Evolutionary conservation across 192 early-diverging fungal species (phyloP).

Genomic region (Backusella tarrabulga): DNA sequence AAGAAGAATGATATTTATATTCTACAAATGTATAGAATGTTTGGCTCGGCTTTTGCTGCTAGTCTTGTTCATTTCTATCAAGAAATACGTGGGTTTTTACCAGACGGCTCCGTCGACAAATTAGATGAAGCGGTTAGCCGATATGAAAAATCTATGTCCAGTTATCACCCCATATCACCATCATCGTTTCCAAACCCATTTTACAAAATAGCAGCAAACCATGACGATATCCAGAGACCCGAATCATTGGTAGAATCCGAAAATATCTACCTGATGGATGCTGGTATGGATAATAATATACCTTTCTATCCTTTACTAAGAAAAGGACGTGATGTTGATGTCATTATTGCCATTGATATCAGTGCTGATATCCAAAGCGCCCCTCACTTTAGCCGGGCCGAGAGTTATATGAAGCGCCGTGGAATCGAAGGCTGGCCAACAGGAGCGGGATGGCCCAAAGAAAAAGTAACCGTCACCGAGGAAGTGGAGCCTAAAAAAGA

Average conservation of each 20-base stretch:
- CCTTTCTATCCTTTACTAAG: slow-evolving; percentile 72
- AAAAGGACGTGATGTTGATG: slow-evolving; percentile 65
- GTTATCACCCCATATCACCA: slow-evolving; percentile 64
- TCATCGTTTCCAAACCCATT: slow-evolving; percentile 70
- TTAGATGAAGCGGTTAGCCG: slow-evolving; percentile 42
- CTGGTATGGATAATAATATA: slow-evolving; percentile 79
- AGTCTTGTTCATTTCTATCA: slow-evolving; percentile 50
- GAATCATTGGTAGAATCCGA: slow-evolving; percentile 29
- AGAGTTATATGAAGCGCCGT: slow-evolving; percentile 58
- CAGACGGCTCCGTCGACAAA: slow-evolving; percentile 31
- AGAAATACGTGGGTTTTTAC: slow-evolving; percentile 42
- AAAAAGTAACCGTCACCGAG: background rate
- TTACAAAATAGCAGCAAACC: slow-evolving; percentile 41
- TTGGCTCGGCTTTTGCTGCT: slow-evolving; percentile 53
- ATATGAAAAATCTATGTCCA: slow-evolving; percentile 51
- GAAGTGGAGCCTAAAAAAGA: background rate
- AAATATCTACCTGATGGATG: slow-evolving; percentile 68
- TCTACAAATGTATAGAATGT: slow-evolving; percentile 18
- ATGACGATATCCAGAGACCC: slow-evolving; percentile 15
- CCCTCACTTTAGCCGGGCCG: slow-evolving; percentile 64
- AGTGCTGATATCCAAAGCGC: slow-evolving; percentile 69
- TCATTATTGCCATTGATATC: slow-evolving; percentile 71
- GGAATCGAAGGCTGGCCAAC: slow-evolving; percentile 59
- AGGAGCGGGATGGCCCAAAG: slow-evolving; percentile 31
- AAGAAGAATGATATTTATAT: too few species aligned